These are phyloP conservation scores for Globisporangium megalacanthum DNA, from an alignment of 352 stramenopile genomes.

Conservation along the genomic window DNA sequence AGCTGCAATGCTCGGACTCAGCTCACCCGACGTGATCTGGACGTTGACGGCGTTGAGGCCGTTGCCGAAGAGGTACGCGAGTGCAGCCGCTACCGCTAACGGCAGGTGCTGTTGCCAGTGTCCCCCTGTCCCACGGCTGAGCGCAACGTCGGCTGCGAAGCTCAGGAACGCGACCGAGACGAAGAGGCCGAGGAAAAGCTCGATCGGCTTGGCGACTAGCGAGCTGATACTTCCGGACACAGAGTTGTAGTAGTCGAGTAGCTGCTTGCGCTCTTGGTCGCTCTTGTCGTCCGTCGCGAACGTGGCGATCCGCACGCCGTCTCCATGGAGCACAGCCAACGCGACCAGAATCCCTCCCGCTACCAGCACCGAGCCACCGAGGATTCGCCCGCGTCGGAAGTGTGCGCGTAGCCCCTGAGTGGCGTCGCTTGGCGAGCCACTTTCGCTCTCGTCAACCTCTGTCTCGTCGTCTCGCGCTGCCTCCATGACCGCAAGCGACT, in stretches of 20 bases:
- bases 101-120: constrained; percentile 5
- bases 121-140: neutral
- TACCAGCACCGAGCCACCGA: neutral
- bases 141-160: constrained; percentile 4
- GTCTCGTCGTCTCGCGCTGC: no score
- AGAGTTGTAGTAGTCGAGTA: constrained; percentile 10
- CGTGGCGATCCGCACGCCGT: neutral
- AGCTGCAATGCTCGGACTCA: neutral
- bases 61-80: constrained; percentile 9
- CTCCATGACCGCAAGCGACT: no score
- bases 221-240: constrained; percentile 2
- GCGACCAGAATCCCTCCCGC: neutral
- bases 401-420: neutral
- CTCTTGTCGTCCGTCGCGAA: neutral
- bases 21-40: neutral
- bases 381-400: constrained; percentile 1
- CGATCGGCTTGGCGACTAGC: constrained; percentile 3
- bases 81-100: neutral
- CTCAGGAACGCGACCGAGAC: neutral
- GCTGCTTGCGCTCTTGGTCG: neutral
- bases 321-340: neutral
- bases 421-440: no score
- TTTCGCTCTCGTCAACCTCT: no score
- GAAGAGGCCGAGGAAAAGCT: constrained; percentile 5
- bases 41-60: constrained; percentile 13